These are phyloP conservation scores for Coemansia sp. DNA, from an alignment of 192 early-diverging fungal genomes.

Conservation along the genomic window DNA sequence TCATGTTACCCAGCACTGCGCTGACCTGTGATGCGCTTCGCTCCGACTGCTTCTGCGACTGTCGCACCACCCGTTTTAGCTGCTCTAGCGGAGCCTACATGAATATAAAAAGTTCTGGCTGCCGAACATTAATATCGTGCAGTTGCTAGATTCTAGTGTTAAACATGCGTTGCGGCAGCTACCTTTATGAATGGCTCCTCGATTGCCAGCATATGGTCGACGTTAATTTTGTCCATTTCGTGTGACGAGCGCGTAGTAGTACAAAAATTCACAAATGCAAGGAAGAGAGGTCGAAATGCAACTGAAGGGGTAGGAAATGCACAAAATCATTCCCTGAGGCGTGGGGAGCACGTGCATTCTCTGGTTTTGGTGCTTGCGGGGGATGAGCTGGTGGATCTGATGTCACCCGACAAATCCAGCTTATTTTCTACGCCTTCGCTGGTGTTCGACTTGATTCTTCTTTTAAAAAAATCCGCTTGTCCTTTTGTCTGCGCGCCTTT, in stretches of 20 bases:
- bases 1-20: slow-evolving; percentile 17
- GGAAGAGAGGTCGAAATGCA: neutral
- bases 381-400: too few species aligned
- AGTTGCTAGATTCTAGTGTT: too few species aligned
- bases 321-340: neutral
- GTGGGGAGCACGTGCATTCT: slow-evolving; percentile 17
- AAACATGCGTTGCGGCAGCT: slow-evolving; percentile 1
- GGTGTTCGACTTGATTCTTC: neutral
- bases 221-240: slow-evolving; percentile 68
- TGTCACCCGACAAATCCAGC: too few species aligned
- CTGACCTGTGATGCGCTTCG: slow-evolving; percentile 61
- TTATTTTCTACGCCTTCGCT: too few species aligned
- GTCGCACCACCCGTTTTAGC: slow-evolving; percentile 69
- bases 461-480: neutral
- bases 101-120: too few species aligned
- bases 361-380: neutral
- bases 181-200: slow-evolving; percentile 96
- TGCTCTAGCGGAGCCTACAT: slow-evolving; percentile 84
- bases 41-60: slow-evolving; percentile 79
- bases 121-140: too few species aligned
- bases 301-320: neutral
- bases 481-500: neutral
- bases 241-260: neutral
- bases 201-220: slow-evolving; percentile 80
- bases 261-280: slow-evolving; percentile 3